phyloP scores from a whole-genome alignment of 2,329 filamentous ascomycete genomes.

The Venturia oleaginea region DNA sequence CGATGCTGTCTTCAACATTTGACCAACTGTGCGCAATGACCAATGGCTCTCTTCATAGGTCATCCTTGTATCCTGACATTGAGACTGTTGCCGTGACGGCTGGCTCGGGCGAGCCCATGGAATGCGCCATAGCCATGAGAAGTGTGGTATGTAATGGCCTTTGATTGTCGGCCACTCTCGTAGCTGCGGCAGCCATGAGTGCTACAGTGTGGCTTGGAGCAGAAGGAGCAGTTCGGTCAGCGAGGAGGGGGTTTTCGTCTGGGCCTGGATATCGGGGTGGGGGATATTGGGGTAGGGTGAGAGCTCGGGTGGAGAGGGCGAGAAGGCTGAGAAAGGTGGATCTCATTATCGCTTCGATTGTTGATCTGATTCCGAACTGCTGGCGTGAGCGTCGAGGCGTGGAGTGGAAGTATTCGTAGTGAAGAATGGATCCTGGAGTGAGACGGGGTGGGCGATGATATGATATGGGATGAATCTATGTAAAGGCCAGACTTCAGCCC shows the following conservation, averaged over 20 bases:
- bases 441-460: not conserved
- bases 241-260: not conserved
- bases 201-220: constrained; percentile 1
- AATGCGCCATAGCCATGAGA: not conserved
- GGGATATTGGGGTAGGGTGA: not conserved
- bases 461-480: not conserved
- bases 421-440: not conserved
- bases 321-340: not conserved
- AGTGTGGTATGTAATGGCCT: not conserved
- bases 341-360: not conserved
- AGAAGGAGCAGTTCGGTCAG: not conserved
- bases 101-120: not conserved
- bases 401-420: not conserved
- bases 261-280: not conserved
- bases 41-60: not conserved
- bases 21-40: not conserved
- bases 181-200: not conserved
- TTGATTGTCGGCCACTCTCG: not conserved
- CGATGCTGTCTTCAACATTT: not conserved
- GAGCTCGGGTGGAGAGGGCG: not conserved
- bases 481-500: not conserved
- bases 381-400: not conserved
- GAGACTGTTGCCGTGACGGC: not conserved
- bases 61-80: not conserved
- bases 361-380: not conserved